Conservation (phyloP, 805 yeast species). For the Babjeviella inositovora region DNA sequence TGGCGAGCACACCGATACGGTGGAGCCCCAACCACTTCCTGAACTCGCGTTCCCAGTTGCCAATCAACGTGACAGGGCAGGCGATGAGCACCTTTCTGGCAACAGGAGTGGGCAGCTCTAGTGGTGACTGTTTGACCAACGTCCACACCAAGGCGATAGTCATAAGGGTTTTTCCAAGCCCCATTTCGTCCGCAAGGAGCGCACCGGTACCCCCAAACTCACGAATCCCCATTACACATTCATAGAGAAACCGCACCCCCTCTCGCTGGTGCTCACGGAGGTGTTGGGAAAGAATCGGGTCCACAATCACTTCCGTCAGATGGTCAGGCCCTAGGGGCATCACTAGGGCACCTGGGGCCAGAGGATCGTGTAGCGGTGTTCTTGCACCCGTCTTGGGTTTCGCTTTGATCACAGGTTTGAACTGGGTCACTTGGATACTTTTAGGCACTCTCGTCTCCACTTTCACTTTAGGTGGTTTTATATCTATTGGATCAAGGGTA, state of each 20-base stretch:
- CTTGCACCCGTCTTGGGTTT: background rate
- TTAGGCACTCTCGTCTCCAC: slow-evolving; percentile 5
- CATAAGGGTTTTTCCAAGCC: slow-evolving; percentile 80
- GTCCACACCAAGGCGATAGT: slow-evolving; percentile 81
- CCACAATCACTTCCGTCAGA: slow-evolving; percentile 33
- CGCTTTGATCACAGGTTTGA: background rate
- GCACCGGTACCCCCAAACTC: slow-evolving; percentile 48
- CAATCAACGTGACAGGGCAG: slow-evolving; percentile 82
- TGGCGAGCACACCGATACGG: slow-evolving; percentile 48
- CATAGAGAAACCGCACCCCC: slow-evolving; percentile 71
- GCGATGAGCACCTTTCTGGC: slow-evolving; percentile 56
- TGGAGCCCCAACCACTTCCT: slow-evolving; percentile 70
- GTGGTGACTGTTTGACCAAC: slow-evolving; percentile 49
- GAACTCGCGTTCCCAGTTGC: slow-evolving; percentile 83
- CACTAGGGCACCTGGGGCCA: slow-evolving; percentile 17
- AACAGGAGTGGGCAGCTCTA: slow-evolving; percentile 12
- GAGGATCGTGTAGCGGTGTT: slow-evolving; percentile 20
- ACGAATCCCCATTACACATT: slow-evolving; percentile 62
- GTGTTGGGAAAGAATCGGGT: slow-evolving; percentile 30
- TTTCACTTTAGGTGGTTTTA: slow-evolving; percentile 2
- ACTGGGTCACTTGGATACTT: slow-evolving; percentile 9
- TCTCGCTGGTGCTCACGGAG: slow-evolving; percentile 80
- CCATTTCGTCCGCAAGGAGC: slow-evolving; percentile 94
- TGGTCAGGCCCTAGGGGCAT: slow-evolving; percentile 11
- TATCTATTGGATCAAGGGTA: slow-evolving; percentile 1